These are phyloP conservation scores for Elymus sibiricus DNA, from an alignment of 176 grass and related monocot genomes.

Conservation along the genomic window DNA sequence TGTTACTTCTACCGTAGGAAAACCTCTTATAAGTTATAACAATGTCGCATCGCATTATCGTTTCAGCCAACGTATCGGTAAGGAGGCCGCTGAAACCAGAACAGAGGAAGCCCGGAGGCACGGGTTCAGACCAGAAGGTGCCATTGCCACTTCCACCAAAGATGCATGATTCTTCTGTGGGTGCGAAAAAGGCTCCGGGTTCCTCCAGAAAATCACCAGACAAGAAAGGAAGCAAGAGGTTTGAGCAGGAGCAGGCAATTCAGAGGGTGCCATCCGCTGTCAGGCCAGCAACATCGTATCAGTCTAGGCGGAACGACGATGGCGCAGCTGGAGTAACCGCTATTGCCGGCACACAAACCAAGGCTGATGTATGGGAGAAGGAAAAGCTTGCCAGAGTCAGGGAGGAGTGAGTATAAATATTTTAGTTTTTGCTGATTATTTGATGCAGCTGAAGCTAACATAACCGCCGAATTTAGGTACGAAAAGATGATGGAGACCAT, in stretches of 20 bases:
- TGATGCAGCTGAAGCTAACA: neutral
- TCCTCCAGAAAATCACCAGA: slow-evolving; percentile 50
- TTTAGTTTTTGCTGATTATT: neutral
- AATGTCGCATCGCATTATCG: neutral
- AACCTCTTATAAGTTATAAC: neutral
- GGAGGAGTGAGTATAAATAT: slow-evolving; percentile 37
- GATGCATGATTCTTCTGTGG: slow-evolving; percentile 24
- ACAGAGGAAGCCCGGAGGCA: neutral
- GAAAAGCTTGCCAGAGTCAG: slow-evolving; percentile 51
- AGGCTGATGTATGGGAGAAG: slow-evolving; percentile 68
- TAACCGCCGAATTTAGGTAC: slow-evolving; percentile 36
- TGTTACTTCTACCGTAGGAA: neutral
- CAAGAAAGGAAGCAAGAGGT: slow-evolving; percentile 50
- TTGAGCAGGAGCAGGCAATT: slow-evolving; percentile 44
- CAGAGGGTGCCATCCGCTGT: slow-evolving; percentile 28
- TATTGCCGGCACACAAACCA: slow-evolving; percentile 21
- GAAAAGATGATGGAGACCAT: slow-evolving; percentile 61
- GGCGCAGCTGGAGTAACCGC: neutral
- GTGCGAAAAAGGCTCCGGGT: slow-evolving; percentile 38
- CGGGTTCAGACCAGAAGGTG: slow-evolving; percentile 16
- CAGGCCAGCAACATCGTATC: slow-evolving; percentile 42
- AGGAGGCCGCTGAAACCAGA: slow-evolving; percentile 37
- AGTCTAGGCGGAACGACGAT: slow-evolving; percentile 25
- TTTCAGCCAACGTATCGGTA: slow-evolving; percentile 42
- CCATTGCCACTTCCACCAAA: slow-evolving; percentile 20